phyloP scores from a whole-genome alignment of 2,329 filamentous ascomycete genomes.

The Fusarium sp. region DNA sequence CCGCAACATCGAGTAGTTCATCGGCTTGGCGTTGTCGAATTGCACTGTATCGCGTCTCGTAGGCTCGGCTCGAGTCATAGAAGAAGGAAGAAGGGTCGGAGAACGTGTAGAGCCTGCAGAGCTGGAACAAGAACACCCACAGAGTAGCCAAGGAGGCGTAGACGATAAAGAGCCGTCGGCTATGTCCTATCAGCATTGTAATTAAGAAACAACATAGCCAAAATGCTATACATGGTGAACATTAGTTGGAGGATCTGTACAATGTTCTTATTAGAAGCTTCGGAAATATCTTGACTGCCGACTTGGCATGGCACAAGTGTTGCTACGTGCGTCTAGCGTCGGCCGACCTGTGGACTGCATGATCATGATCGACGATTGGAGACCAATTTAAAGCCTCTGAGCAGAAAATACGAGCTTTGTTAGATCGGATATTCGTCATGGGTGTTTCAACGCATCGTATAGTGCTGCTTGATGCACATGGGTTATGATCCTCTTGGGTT shows the following conservation, averaged over 20 bases:
- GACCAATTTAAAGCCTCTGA: not conserved
- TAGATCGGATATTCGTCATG: not conserved
- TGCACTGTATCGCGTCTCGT: conserved; percentile 36
- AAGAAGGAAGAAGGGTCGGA: conserved; percentile 41
- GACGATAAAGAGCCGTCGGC: rapidly evolving
- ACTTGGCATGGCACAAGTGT: not conserved
- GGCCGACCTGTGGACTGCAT: not conserved
- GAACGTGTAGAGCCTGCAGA: conserved; percentile 33
- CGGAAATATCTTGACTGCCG: not conserved
- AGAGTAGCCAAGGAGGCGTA: not conserved
- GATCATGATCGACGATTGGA: not conserved
- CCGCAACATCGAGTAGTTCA: conserved; percentile 20
- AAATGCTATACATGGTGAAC: rapidly evolving
- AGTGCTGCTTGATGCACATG: not conserved
- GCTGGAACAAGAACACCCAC: conserved; percentile 37
- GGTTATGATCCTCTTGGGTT: not conserved
- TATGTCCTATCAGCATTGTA: not conserved
- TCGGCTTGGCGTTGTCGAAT: conserved; percentile 37
- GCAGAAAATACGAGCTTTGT: not conserved
- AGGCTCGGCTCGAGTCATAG: conserved; percentile 38
- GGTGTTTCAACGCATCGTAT: not conserved
- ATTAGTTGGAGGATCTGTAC: rapidly evolving
- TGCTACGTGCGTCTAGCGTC: not conserved
- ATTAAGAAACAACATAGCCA: rapidly evolving
- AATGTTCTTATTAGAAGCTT: not conserved